Evolutionary conservation across 768 basidiomycete species (phyloP).

Genomic region (Trametes gibbosa): DNA sequence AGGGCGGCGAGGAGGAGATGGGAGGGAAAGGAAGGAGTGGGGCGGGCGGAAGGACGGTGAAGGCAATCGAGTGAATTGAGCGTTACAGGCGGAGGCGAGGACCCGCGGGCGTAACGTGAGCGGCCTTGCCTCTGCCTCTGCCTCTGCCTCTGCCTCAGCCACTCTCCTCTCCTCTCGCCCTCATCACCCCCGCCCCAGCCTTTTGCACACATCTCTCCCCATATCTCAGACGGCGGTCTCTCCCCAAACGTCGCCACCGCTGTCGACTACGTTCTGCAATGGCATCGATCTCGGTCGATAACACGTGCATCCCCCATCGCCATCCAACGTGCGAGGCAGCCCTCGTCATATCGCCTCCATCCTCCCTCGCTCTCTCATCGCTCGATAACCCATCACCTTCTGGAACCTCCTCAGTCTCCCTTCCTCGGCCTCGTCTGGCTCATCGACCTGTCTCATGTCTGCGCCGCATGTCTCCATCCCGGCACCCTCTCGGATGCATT

Average conservation of each 20-base stretch:
- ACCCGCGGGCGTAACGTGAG: conserved; percentile 10
- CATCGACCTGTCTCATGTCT: background rate
- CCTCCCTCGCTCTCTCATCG: background rate
- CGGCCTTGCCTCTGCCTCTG: conserved; percentile 3
- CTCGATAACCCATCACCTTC: conserved; percentile 9
- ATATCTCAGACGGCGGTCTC: too few species aligned
- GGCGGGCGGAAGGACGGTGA: conserved; percentile 12
- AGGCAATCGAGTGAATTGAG: conserved; percentile 10
- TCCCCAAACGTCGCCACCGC: too few species aligned
- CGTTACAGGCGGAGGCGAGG: background rate
- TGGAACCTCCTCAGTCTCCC: background rate
- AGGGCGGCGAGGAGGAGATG: conserved; percentile 10
- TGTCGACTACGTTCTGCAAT: background rate
- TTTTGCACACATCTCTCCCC: background rate
- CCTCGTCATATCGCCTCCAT: background rate
- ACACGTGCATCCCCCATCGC: conserved; percentile 15
- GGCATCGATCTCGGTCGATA: conserved; percentile 4
- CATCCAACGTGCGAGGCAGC: conserved; percentile 17
- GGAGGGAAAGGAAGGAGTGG: conserved; percentile 1
- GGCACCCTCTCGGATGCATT: background rate
- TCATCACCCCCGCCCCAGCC: background rate
- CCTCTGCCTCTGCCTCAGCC: background rate
- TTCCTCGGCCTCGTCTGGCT: background rate
- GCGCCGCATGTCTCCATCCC: background rate
- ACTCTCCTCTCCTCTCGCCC: background rate